A percentile compares a stretch with the other conserved stretches of the same genome.
Conservation (phyloP, 176 grass and related monocot genomes). For the Oryza longistaminata region DNA sequence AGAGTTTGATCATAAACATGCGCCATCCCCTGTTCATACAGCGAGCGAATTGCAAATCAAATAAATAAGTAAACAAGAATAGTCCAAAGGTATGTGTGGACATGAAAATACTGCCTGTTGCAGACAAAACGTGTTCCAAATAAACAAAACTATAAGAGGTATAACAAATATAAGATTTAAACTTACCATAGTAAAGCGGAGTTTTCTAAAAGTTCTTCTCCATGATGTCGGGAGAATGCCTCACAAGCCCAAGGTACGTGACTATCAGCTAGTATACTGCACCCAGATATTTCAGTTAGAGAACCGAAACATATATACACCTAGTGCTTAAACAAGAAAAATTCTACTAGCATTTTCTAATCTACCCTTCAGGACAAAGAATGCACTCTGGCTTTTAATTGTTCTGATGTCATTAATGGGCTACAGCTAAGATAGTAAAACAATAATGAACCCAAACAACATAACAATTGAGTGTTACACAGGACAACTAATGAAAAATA, state of each 20-base stretch:
- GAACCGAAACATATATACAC: background rate
- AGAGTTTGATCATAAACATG: slow-evolving; percentile 81
- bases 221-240: slow-evolving; percentile 73
- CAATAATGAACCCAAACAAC: background rate
- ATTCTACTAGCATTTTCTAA: background rate
- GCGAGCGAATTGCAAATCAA: background rate
- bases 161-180: background rate
- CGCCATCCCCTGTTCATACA: slow-evolving; percentile 64
- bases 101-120: background rate
- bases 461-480: background rate
- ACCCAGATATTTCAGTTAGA: slow-evolving; percentile 18
- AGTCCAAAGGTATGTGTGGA: background rate
- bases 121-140: background rate
- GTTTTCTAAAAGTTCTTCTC: slow-evolving; percentile 42
- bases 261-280: slow-evolving; percentile 68
- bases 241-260: slow-evolving; percentile 81
- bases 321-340: slow-evolving; percentile 2
- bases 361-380: slow-evolving; percentile 6
- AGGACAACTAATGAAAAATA: background rate
- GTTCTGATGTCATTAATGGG: background rate
- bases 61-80: background rate
- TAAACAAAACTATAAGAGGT: background rate
- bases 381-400: background rate
- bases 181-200: slow-evolving; percentile 57
- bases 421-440: background rate